phyloP scores from a whole-genome alignment of 257 asterid genomes.

The Avicennia marina region DNA sequence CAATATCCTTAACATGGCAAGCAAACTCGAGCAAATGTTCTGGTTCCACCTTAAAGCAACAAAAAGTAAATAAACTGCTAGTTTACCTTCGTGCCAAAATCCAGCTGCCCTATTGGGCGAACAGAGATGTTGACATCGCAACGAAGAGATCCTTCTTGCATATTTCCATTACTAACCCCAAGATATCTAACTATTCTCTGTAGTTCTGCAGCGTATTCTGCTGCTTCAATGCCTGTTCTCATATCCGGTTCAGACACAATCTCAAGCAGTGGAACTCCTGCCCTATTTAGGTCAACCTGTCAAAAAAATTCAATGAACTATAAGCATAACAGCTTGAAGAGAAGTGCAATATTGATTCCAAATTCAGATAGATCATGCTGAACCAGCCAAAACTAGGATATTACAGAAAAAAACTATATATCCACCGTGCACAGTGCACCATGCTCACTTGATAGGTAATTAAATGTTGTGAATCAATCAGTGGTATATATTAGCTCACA shows the following conservation, averaged over 20 bases:
- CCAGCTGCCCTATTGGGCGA: conserved; percentile 81
- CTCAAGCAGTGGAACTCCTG: conserved; percentile 98
- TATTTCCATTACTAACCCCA: conserved; percentile 92
- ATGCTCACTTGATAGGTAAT: neutral
- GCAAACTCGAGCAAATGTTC: conserved; percentile 5
- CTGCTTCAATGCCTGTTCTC: conserved; percentile 96
- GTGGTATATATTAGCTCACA: neutral
- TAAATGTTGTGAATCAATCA: neutral
- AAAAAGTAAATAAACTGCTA: conserved; percentile 9
- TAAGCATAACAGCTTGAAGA: no score
- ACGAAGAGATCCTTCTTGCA: conserved; percentile 98
- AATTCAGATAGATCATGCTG: no score
- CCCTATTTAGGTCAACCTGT: conserved; percentile 97
- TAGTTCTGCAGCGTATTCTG: conserved; percentile 94
- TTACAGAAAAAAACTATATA: no score
- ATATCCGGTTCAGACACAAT: conserved; percentile 98
- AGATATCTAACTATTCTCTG: conserved; percentile 94
- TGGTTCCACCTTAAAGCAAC: conserved; percentile 5
- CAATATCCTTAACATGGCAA: neutral
- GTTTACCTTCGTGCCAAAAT: conserved; percentile 90
- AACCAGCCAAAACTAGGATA: no score
- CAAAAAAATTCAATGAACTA: no score
- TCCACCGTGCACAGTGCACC: neutral
- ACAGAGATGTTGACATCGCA: conserved; percentile 95
- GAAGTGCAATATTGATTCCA: no score